Conservation (phyloP, 257 asterid species). For the Solanum boliviense region DNA sequence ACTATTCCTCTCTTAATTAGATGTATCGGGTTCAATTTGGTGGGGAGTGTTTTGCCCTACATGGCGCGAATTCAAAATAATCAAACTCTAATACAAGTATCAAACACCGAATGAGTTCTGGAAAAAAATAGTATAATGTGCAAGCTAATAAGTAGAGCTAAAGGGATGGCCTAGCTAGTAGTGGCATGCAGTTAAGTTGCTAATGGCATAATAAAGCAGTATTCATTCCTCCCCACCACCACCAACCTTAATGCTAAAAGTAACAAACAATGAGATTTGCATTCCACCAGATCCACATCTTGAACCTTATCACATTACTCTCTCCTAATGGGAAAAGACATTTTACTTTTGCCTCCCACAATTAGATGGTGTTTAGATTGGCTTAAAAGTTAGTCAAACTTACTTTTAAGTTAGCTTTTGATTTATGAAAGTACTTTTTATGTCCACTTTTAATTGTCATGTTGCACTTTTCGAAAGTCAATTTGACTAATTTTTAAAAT, state of each 20-base stretch:
- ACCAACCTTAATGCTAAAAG: conserved; percentile 1
- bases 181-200: background rate
- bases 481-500: too few species aligned
- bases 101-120: background rate
- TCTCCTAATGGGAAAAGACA: background rate
- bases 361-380: background rate
- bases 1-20: too few species aligned
- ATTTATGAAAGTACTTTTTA: too few species aligned
- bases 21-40: background rate
- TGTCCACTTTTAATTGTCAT: too few species aligned
- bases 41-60: background rate
- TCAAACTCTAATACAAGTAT: background rate
- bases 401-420: too few species aligned
- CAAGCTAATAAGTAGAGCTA: background rate
- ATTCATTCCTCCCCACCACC: background rate
- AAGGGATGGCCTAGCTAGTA: background rate
- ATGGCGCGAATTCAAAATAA: too few species aligned
- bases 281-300: conserved; percentile 46
- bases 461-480: too few species aligned
- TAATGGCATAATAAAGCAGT: background rate
- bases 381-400: too few species aligned
- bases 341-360: background rate
- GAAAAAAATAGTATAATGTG: background rate
- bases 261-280: conserved; percentile 20
- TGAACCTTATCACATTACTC: conserved; percentile 35